Percentiles rank a stretch among this genome's conserved stretches.
phyloP scores from a whole-genome alignment of 2,329 filamentous ascomycete genomes.

The Ophiostoma himal-ulmi region DNA sequence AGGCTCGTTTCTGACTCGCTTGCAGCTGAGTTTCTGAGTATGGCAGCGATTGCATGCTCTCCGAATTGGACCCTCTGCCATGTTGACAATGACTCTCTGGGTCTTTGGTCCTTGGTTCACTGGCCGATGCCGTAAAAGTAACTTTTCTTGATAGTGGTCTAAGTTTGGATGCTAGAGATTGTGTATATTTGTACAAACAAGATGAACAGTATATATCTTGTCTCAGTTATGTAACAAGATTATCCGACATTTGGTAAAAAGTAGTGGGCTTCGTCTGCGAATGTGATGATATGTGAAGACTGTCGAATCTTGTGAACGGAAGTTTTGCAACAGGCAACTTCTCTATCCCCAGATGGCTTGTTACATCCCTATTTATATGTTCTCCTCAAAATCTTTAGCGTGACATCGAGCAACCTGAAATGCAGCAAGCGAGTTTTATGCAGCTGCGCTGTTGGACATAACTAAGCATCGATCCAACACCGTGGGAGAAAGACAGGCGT shows the following conservation, averaged over 20 bases:
- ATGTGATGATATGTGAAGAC: neutral
- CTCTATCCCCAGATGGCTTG: neutral
- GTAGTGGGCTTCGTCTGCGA: neutral
- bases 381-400: neutral
- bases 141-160: neutral
- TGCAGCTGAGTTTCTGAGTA: constrained; percentile 43
- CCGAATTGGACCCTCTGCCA: constrained; percentile 30
- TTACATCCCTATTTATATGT: constrained; percentile 21
- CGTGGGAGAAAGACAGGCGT: neutral
- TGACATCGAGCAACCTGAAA: neutral
- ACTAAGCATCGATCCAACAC: neutral
- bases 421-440: constrained; percentile 6
- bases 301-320: neutral
- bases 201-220: neutral
- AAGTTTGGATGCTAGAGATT: neutral
- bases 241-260: neutral
- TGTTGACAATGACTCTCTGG: neutral
- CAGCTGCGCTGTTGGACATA: neutral
- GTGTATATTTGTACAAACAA: neutral
- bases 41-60: constrained; percentile 46
- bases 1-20: constrained; percentile 36
- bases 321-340: neutral
- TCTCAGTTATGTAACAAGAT: neutral
- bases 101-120: neutral
- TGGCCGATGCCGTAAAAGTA: neutral